Evolutionary conservation across 805 yeast species (phyloP).

Genomic region (Phaffomyces thermotolerans): DNA sequence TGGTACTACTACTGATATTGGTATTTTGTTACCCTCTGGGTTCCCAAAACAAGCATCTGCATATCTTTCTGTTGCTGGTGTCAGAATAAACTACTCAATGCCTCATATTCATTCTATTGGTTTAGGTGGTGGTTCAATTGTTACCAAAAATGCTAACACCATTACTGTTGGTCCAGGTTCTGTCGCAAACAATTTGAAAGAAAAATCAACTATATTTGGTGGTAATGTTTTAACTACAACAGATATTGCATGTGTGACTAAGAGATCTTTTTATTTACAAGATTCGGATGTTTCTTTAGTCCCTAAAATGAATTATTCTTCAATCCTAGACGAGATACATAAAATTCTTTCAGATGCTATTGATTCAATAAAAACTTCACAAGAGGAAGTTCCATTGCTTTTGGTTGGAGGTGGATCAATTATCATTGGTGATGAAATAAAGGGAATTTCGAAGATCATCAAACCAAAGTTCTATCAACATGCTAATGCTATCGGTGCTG

Average conservation of each 20-base stretch:
- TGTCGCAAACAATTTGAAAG: constrained; percentile 31
- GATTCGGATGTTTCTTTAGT: neutral
- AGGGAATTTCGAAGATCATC: constrained; percentile 36
- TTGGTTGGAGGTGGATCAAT: constrained; percentile 47
- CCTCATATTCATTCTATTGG: constrained; percentile 45
- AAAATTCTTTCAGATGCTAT: constrained; percentile 20
- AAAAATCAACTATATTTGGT: constrained; percentile 33
- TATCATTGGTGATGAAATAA: constrained; percentile 31
- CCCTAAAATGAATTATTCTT: constrained; percentile 2
- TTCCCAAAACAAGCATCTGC: constrained; percentile 42
- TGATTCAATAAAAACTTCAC: constrained; percentile 39
- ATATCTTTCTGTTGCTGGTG: constrained; percentile 39
- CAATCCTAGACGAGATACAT: constrained; percentile 8
- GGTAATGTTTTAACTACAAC: constrained; percentile 36
- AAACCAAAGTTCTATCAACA: constrained; percentile 36
- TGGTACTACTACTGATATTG: constrained; percentile 47
- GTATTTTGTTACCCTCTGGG: constrained; percentile 36
- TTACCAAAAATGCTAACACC: constrained; percentile 21
- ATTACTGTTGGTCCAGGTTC: constrained; percentile 42
- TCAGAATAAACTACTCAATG: constrained; percentile 42
- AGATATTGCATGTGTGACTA: constrained; percentile 25
- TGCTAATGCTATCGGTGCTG: constrained; percentile 47
- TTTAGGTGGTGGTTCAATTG: constrained; percentile 44
- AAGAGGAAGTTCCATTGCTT: constrained; percentile 36
- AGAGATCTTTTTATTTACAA: neutral